Evolutionary conservation across 2,329 filamentous ascomycete species (phyloP).

Genomic region (Fusarium chaquense): DNA sequence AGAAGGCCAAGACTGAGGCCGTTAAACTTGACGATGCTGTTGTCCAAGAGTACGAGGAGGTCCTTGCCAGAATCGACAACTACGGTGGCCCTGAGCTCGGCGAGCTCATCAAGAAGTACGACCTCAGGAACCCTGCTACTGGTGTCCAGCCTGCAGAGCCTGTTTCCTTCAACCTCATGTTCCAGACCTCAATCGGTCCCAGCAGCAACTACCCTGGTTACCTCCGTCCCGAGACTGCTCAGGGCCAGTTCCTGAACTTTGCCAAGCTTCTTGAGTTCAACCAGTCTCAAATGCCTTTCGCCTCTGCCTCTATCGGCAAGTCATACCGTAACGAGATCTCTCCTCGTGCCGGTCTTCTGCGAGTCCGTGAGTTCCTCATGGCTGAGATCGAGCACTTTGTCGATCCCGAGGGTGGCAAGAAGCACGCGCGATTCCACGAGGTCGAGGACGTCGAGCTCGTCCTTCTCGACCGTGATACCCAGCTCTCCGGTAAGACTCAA

Average conservation of each 20-base stretch:
- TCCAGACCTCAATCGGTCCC: conserved; percentile 93
- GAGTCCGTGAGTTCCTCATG: conserved; percentile 98
- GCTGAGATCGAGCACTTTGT: conserved; percentile 99
- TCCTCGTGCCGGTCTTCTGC: conserved; percentile 87
- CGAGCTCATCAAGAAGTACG: conserved; percentile 87
- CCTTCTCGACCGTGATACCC: conserved; percentile 85
- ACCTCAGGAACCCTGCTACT: conserved; percentile 88
- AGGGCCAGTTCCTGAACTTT: conserved; percentile 98
- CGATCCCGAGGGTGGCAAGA: conserved; percentile 94
- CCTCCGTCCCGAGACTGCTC: conserved; percentile 92
- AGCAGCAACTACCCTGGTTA: conserved; percentile 89
- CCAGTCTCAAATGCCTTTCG: conserved; percentile 94
- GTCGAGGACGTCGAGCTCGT: conserved; percentile 86
- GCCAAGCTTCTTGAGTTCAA: conserved; percentile 97
- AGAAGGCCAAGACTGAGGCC: conserved; percentile 84
- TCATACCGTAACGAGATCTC: conserved; percentile 99
- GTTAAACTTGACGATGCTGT: conserved; percentile 89
- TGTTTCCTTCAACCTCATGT: conserved; percentile 98
- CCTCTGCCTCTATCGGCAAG: conserved; percentile 96
- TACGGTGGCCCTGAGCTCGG: conserved; percentile 89
- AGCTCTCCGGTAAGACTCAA: conserved; percentile 86
- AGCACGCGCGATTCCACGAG: conserved; percentile 88
- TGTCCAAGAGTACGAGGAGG: conserved; percentile 89
- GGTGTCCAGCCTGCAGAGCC: conserved; percentile 82
- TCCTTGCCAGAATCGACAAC: conserved; percentile 94